phyloP scores from a whole-genome alignment of 2,329 filamentous ascomycete genomes.

The Furcasterigmium furcatum region DNA sequence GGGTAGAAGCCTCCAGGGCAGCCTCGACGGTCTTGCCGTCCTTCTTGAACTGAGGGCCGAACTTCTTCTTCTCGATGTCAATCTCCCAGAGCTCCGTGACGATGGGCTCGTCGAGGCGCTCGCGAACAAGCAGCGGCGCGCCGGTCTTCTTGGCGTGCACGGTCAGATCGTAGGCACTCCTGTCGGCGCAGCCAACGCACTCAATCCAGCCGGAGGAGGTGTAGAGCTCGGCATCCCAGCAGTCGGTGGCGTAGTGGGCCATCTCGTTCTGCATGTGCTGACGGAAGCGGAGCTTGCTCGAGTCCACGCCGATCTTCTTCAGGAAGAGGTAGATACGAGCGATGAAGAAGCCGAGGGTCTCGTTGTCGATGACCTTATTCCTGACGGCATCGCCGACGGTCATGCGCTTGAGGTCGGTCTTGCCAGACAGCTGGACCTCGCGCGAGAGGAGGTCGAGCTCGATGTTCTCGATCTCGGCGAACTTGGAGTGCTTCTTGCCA shows the following conservation, averaged over 20 bases:
- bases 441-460: constrained; percentile 83
- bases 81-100: constrained; percentile 84
- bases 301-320: constrained; percentile 81
- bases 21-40: constrained; percentile 83
- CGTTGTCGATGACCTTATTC: constrained; percentile 84
- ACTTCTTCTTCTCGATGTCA: constrained; percentile 91
- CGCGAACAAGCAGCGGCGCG: constrained; percentile 78
- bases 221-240: constrained; percentile 93
- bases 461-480: constrained; percentile 78
- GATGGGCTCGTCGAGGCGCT: constrained; percentile 74
- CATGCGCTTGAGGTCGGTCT: constrained; percentile 70
- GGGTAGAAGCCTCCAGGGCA: constrained; percentile 70
- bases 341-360: constrained; percentile 96
- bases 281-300: constrained; percentile 86
- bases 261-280: constrained; percentile 84
- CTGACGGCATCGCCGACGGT: constrained; percentile 84
- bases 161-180: constrained; percentile 89
- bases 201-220: constrained; percentile 97
- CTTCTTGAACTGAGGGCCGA: constrained; percentile 93
- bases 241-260: constrained; percentile 93
- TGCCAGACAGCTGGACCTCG: constrained; percentile 80
- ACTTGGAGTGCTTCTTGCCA: constrained; percentile 91
- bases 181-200: constrained; percentile 94
- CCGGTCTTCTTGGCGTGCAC: constrained; percentile 94
- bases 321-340: constrained; percentile 92